Base-by-base conservation (phyloP, 2,329 filamentous ascomycete genomes). In the Fusarium coicis region DNA sequence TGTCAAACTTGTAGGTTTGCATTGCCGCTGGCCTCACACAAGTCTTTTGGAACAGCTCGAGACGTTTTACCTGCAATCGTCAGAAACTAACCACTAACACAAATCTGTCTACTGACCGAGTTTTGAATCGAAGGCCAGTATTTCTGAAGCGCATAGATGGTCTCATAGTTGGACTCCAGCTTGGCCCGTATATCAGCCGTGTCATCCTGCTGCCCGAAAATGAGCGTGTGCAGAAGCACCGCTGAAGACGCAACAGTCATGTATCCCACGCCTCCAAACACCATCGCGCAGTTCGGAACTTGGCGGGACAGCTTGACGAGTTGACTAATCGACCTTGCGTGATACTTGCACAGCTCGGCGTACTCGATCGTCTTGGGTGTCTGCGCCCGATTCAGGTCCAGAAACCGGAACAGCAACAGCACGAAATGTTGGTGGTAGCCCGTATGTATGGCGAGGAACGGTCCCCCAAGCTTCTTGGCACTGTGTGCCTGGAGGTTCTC, bases 391-490 rank as follows among this genome's bases (percentile, higher is more conserved):
- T 63, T 60, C 3, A 63, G 55, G 12, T 61, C 61, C 15, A 63
- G 12, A 3, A 63, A 63, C 10, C 61, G 14, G 55, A 63, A 61
- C 7, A 63, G 16, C 23, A 63, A 16, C 0, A 63, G 55, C 21
- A 63, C 55, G 8, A 63, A 61, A 43, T 61, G 61, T 3, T 63
- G 61, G 16, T 61, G 55, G 43, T 63, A 63, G 36, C 60, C 60
- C 42, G 60, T 63, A n/a, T 63, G 60, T 42, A 63, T 63, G 43
- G 37, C 55, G 21, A 63, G 61, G 43, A 61, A 63, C 23, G 61
- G 61, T 7, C 55, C 61, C 30, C 61, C 61, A 16, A 61, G 55
- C 15, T 30, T 44, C n/a, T 63, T 63, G 1, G 23, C 61, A 50
- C 54, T 63, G 26, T 63, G 60, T 30, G 36, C 54, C 19, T 8